Percentiles rank a stretch among this genome's conserved stretches.
Conservation (phyloP, 2,329 filamentous ascomycete species). For the Neoscytalidium dimidiatum region DNA sequence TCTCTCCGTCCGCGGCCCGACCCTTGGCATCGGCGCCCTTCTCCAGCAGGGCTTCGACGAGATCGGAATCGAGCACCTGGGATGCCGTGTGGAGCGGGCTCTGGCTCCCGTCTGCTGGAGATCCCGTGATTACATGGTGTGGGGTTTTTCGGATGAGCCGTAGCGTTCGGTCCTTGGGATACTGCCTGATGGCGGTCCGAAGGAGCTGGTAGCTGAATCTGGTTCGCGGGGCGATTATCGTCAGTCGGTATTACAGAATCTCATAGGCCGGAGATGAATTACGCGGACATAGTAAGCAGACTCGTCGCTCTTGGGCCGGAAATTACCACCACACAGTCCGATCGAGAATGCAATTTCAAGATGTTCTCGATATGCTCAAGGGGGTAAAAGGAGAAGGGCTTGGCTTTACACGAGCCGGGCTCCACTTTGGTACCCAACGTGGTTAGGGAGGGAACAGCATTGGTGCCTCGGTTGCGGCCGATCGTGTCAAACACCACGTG, state of each 20-base stretch:
- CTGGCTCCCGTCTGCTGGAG: background rate
- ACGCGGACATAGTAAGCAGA: background rate
- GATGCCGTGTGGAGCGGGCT: background rate
- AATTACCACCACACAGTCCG: background rate
- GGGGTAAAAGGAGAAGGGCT: constrained; percentile 1
- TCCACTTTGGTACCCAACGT: background rate
- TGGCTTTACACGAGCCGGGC: background rate
- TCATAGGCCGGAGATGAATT: background rate
- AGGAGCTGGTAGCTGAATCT: constrained; percentile 11
- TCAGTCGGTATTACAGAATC: background rate
- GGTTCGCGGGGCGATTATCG: background rate
- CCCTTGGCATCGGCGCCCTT: background rate
- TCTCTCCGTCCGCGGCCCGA: background rate
- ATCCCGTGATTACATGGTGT: background rate
- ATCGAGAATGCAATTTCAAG: background rate
- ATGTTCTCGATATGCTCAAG: background rate
- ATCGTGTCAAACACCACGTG: no score
- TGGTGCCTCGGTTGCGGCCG: background rate
- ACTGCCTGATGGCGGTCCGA: constrained; percentile 1
- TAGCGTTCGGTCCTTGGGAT: constrained; percentile 1
- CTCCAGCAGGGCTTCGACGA: constrained; percentile 3
- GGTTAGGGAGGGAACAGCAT: background rate
- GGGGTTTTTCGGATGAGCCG: constrained; percentile 5
- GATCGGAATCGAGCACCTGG: background rate
- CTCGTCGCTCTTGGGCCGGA: background rate